A percentile compares a stretch with the other conserved stretches of the same genome.
These are phyloP conservation scores for Elongisporangium senticosum DNA, from an alignment of 352 stramenopile species.

Conservation along the genomic window DNA sequence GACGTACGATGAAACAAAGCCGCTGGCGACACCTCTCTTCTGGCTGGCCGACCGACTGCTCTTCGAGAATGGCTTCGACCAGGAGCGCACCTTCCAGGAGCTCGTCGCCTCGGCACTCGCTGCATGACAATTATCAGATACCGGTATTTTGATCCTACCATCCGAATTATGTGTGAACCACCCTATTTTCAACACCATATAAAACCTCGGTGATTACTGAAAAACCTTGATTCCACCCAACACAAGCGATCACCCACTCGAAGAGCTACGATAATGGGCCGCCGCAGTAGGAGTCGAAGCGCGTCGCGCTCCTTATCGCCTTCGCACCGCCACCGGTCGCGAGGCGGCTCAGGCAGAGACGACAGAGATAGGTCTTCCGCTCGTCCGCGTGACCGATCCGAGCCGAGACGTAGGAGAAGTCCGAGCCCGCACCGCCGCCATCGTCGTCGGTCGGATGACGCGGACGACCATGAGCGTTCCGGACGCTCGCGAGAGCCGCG, in stretches of 20 bases:
- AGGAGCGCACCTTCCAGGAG: slow-evolving; percentile 55
- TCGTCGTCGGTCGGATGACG: not conserved
- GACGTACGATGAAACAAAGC: slow-evolving; percentile 67
- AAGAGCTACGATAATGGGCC: not conserved
- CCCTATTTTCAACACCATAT: not conserved
- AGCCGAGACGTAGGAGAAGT: not conserved
- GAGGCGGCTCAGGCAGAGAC: not conserved
- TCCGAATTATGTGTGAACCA: not conserved
- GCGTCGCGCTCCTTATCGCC: not conserved
- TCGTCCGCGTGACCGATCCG: not conserved
- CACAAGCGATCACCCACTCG: not conserved
- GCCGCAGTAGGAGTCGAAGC: not conserved
- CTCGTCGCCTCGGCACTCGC: slow-evolving; percentile 20
- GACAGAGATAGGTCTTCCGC: not conserved
- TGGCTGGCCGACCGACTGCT: slow-evolving; percentile 48
- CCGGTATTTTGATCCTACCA: not conserved
- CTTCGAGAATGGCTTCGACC: slow-evolving; percentile 29
- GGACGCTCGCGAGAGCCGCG: not conserved
- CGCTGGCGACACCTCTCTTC: slow-evolving; percentile 32
- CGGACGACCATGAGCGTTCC: not conserved
- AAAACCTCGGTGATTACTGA: not conserved
- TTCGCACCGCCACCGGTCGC: not conserved
- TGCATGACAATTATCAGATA: not conserved
- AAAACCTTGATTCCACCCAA: not conserved
- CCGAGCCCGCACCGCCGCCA: not conserved